Percentiles rank a stretch among this genome's conserved stretches.
Conservation (phyloP, 208 protist genomes). For the Trichomonas vaginalis region DNA sequence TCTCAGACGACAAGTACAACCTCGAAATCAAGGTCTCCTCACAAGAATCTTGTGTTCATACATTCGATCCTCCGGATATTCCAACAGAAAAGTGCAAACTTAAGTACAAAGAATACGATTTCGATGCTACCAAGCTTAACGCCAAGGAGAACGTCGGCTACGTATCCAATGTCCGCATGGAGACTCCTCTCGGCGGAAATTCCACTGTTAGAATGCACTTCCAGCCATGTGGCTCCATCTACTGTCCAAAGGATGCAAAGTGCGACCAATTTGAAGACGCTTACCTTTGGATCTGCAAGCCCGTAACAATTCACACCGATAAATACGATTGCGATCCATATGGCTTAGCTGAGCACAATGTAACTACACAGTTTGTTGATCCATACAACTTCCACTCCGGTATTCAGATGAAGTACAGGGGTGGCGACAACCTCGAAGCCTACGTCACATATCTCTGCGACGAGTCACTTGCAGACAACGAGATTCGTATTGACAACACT, state of each 20-base stretch:
- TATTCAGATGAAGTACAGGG: neutral
- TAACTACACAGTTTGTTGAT: neutral
- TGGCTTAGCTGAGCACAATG: neutral
- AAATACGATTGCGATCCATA: neutral
- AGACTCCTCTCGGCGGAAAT: neutral
- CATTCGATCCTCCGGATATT: neutral
- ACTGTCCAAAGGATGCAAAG: neutral
- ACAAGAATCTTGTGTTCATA: neutral
- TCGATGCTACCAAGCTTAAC: neutral
- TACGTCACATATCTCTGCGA: neutral
- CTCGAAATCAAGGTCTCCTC: neutral
- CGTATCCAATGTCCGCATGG: neutral
- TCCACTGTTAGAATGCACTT: neutral
- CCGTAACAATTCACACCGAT: too few relatives aligned
- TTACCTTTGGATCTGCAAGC: neutral
- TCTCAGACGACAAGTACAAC: neutral
- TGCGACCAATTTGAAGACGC: neutral
- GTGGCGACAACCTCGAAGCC: neutral
- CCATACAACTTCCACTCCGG: neutral
- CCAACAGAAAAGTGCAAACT: neutral
- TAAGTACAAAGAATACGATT: neutral
- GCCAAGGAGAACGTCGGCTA: neutral
- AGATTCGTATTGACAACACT: neutral
- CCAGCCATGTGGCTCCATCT: neutral
- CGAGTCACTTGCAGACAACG: neutral